phyloP scores from a whole-genome alignment of 768 basidiomycete species.

The Pilatotrama ljubarskyi region DNA sequence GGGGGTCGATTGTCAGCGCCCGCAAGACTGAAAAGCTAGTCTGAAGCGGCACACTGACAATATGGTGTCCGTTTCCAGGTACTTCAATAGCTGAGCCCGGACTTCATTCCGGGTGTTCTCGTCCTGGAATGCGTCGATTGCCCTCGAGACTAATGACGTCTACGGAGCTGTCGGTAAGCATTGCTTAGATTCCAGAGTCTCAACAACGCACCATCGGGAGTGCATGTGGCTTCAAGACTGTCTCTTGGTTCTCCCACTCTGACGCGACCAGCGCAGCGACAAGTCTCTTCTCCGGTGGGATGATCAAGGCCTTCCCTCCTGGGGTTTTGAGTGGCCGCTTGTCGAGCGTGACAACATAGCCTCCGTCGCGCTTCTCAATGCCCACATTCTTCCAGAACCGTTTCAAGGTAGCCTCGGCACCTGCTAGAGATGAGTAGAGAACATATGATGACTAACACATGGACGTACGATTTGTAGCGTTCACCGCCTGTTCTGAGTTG shows the following conservation, averaged over 20 bases:
- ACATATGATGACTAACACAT: not conserved
- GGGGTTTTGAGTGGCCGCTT: conserved; percentile 87
- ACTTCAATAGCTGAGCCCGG: conserved; percentile 68
- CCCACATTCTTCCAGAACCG: conserved; percentile 96
- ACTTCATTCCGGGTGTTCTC: conserved; percentile 59
- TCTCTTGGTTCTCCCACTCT: conserved; percentile 96
- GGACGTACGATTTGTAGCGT: conserved; percentile 65
- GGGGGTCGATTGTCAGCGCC: not conserved
- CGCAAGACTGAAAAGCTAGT: not conserved
- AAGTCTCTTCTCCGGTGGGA: conserved; percentile 70
- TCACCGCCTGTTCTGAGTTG: conserved; percentile 26
- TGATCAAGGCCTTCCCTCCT: conserved; percentile 66
- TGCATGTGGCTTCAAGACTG: conserved; percentile 82
- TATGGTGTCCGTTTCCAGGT: conserved; percentile 93
- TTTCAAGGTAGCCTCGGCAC: conserved; percentile 82
- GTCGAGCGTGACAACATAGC: conserved; percentile 73
- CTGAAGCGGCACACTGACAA: conserved; percentile 50
- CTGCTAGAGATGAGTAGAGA: conserved; percentile 39
- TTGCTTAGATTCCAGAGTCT: not conserved
- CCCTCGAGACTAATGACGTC: conserved; percentile 91
- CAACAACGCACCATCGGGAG: conserved; percentile 73
- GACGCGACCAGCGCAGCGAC: conserved; percentile 85
- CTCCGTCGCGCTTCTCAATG: conserved; percentile 57
- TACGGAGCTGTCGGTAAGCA: conserved; percentile 34
- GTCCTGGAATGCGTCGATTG: conserved; percentile 76